Percentiles rank a stretch among this genome's conserved stretches.
phyloP scores from a whole-genome alignment of 1,284 basidiomycete genomes.

The Xerocomus alliaceus region DNA sequence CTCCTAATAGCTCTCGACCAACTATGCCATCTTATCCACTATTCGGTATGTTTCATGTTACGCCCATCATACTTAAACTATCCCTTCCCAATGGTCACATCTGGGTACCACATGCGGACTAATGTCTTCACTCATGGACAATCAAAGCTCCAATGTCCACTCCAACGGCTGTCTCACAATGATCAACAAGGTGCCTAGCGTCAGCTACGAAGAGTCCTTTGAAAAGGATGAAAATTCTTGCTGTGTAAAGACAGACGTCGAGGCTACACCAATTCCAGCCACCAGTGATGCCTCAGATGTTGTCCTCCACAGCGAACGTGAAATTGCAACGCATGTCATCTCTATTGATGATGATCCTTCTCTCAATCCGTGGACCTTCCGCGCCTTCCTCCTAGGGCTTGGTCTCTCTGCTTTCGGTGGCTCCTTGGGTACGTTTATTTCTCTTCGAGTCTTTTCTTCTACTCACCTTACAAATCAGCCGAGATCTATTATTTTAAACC shows the following conservation, averaged over 20 bases:
- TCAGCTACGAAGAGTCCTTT: background rate
- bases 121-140: background rate
- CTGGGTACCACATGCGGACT: background rate
- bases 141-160: background rate
- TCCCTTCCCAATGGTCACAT: background rate
- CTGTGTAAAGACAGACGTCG: slow-evolving; percentile 20
- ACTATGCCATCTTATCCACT: no score
- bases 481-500: slow-evolving; percentile 73
- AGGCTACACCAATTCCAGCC: slow-evolving; percentile 33
- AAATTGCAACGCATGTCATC: slow-evolving; percentile 60
- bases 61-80: background rate
- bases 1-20: no score
- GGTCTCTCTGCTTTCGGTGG: slow-evolving; percentile 68
- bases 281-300: slow-evolving; percentile 26
- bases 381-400: slow-evolving; percentile 64
- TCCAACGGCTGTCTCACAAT: no score
- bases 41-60: background rate
- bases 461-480: slow-evolving; percentile 29
- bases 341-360: slow-evolving; percentile 61
- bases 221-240: background rate
- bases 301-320: slow-evolving; percentile 52
- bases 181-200: background rate
- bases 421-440: slow-evolving; percentile 45
- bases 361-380: slow-evolving; percentile 64
- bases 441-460: background rate